Conservation (phyloP, 345 rosid species). For the Rhodamnia rubescens region DNA sequence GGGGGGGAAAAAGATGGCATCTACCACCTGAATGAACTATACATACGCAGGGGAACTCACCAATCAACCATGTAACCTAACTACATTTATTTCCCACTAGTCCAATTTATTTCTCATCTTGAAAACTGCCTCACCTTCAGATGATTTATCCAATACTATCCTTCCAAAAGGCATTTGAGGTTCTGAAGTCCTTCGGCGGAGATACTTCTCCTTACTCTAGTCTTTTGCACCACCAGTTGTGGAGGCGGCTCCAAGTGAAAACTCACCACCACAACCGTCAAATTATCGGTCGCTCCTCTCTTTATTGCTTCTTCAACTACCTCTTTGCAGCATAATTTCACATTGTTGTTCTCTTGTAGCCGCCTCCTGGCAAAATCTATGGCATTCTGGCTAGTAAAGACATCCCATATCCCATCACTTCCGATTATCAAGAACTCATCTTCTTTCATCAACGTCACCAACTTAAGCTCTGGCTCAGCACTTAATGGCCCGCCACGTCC, state of each 20-base stretch:
- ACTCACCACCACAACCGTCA: constrained; percentile 65
- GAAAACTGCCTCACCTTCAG: not conserved
- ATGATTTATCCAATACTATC: not conserved
- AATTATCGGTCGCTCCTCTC: constrained; percentile 52
- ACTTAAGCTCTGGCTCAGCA: constrained; percentile 74
- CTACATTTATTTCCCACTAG: not conserved
- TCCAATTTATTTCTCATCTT: not conserved
- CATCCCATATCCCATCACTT: constrained; percentile 86
- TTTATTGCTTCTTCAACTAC: constrained; percentile 67
- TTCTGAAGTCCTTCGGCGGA: constrained; percentile 56
- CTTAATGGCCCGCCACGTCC: constrained; percentile 48
- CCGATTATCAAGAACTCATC: constrained; percentile 78
- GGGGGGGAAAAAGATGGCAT: accelerated
- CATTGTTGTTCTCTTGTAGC: constrained; percentile 70
- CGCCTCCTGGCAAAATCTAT: constrained; percentile 58
- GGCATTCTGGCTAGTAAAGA: constrained; percentile 70
- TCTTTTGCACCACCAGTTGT: constrained; percentile 21
- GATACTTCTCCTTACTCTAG: constrained; percentile 47
- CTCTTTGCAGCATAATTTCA: constrained; percentile 52
- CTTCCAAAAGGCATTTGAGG: constrained; percentile 23
- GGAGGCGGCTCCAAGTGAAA: constrained; percentile 61
- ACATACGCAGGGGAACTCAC: not conserved
- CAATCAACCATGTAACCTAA: not conserved
- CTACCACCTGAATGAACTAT: constrained; percentile 5
- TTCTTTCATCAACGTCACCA: constrained; percentile 41